phyloP scores from a whole-genome alignment of 2,329 filamentous ascomycete genomes.

The Xylaria sp. region DNA sequence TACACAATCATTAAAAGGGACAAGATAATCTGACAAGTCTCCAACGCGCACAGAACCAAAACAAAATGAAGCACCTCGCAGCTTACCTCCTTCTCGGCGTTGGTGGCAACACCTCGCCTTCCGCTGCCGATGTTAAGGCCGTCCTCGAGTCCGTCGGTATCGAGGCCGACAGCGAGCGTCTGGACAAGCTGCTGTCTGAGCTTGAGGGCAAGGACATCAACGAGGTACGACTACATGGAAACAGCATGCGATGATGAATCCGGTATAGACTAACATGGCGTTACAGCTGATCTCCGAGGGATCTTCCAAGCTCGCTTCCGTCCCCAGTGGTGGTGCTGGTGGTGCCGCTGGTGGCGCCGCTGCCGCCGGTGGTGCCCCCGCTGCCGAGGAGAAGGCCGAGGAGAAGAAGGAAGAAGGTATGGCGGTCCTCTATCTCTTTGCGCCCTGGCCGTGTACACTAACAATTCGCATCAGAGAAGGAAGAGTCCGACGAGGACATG shows the following conservation, averaged over 20 bases:
- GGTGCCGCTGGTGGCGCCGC: conserved; percentile 71
- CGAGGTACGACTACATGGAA: conserved; percentile 64
- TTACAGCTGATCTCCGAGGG: conserved; percentile 86
- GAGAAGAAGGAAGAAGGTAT: conserved; percentile 76
- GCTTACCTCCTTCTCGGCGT: conserved; percentile 97
- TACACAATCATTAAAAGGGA: conserved; percentile 1
- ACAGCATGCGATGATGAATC: neutral
- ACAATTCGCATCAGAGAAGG: conserved; percentile 52
- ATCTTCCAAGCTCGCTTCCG: conserved; percentile 92
- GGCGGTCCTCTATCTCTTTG: conserved; percentile 46
- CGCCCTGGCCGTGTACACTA: neutral
- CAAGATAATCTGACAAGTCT: conserved; percentile 22
- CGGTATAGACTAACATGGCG: conserved; percentile 21
- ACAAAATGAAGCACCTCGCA: conserved; percentile 99
- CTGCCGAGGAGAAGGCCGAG: conserved; percentile 67
- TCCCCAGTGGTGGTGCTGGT: conserved; percentile 87
- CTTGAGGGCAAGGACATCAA: conserved; percentile 90
- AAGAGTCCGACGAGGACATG: conserved; percentile 77
- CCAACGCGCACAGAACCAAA: conserved; percentile 38
- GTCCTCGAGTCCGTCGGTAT: conserved; percentile 95
- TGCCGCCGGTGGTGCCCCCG: conserved; percentile 64
- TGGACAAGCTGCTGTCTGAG: conserved; percentile 85
- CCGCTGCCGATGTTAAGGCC: conserved; percentile 80
- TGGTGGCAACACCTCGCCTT: conserved; percentile 88
- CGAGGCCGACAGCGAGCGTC: conserved; percentile 86